A percentile compares a stretch with the other conserved stretches of the same genome.
Conservation (phyloP, 495 filamentous ascomycete genomes). For the Elasticomyces elasticus region DNA sequence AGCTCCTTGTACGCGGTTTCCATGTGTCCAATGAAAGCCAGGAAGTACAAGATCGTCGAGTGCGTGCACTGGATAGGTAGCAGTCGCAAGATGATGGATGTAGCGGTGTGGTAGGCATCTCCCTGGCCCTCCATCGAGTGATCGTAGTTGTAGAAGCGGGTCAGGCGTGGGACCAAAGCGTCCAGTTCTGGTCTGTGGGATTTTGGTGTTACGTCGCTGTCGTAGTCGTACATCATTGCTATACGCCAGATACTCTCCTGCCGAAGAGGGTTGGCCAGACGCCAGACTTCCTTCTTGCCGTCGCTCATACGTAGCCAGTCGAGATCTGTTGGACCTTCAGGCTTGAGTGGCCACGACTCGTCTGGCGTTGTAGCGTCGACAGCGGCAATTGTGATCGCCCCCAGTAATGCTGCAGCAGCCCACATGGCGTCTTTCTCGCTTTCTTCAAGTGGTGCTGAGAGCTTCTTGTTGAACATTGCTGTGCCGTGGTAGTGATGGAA, state of each 20-base stretch:
- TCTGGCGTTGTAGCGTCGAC: slow-evolving; percentile 27
- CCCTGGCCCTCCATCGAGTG: not conserved
- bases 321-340: slow-evolving; percentile 24
- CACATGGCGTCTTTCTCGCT: slow-evolving; percentile 33
- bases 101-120: slow-evolving; percentile 25
- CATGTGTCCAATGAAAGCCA: slow-evolving; percentile 33
- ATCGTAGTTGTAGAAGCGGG: slow-evolving; percentile 21
- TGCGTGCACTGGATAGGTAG: slow-evolving; percentile 24
- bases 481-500: slow-evolving; percentile 34
- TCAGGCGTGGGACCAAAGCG: slow-evolving; percentile 3
- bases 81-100: slow-evolving; percentile 22
- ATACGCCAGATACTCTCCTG: slow-evolving; percentile 29
- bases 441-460: slow-evolving; percentile 26
- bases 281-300: slow-evolving; percentile 31
- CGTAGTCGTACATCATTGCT: slow-evolving; percentile 1
- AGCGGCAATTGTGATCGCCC: slow-evolving; percentile 28
- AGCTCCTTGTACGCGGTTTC: slow-evolving; percentile 25
- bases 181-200: slow-evolving; percentile 9
- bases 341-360: slow-evolving; percentile 36
- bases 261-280: slow-evolving; percentile 31
- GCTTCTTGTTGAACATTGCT: slow-evolving; percentile 30
- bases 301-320: slow-evolving; percentile 34
- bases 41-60: slow-evolving; percentile 27
- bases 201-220: not conserved
- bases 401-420: slow-evolving; percentile 32